Base-by-base conservation (phyloP, 352 stramenopile species). In the Pythium sp. region DNA sequence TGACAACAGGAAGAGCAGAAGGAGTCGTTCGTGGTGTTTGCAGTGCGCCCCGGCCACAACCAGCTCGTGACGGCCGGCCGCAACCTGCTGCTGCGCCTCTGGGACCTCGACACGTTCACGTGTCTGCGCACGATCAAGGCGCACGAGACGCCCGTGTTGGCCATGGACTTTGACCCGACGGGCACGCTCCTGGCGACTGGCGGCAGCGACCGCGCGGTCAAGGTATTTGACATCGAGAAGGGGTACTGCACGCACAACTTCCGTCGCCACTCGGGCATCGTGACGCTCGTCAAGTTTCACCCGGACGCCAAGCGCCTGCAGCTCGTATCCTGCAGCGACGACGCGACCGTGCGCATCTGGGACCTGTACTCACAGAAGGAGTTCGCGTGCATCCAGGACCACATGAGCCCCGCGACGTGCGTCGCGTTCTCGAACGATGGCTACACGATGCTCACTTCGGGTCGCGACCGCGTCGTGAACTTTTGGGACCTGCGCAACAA, bases 161-260 rank as follows among this genome's bases (percentile, higher is more conserved):
- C 77, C 58, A 94, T 98, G 84, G 86, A 81, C 32, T 96, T 97
- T 67, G 92, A 98, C 76, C 87, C 87, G 22, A 91, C 92, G 26
- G 92, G 91, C 47, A 98, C 90, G 59, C 76, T 99, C 67, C 77
- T 99, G 9, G 96, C 96, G 8, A 99, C 97, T 1, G 97, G 95
- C 69, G 97, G 95, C 26, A 96, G 97, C 34, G 98, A 99, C 78
- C 94, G 96, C 57, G 91, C 87, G 1, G 96, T 98, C 49, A 97
- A 98, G 67, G 93, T 98, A 28, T 98, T 96, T 64, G 92, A 98
- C 75, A 82, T 98, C 30, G 84, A 96, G 65, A 92, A 95, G 72
- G 93, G 91, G 32, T 98, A 90, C 74, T 97, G 89, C 75, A 98
- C 94, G 62, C 94, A 98, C 82, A 98, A 94, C 78, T 98, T 98